phyloP scores from a whole-genome alignment of 768 basidiomycete genomes.

The Kwoniella shandongensis region DNA sequence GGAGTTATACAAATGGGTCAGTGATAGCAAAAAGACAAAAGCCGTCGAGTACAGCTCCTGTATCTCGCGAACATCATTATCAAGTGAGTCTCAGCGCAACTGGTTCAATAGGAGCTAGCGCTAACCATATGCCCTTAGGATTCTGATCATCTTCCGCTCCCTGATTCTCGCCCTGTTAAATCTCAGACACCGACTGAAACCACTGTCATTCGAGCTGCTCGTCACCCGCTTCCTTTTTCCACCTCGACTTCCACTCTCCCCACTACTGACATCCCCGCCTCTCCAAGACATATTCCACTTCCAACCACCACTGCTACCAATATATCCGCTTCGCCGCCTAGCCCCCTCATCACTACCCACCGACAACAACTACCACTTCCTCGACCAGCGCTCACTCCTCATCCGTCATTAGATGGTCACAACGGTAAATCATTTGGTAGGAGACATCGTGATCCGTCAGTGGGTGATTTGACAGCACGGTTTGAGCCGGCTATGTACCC shows the following conservation, averaged over 20 bases:
- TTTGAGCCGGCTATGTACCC: constrained; percentile 40
- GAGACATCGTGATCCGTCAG: constrained; percentile 13
- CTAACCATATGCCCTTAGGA: too few species aligned
- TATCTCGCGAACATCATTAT: constrained; percentile 7
- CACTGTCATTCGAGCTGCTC: constrained; percentile 10
- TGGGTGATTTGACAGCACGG: constrained; percentile 18
- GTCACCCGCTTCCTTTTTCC: constrained; percentile 6
- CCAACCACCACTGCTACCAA: not conserved
- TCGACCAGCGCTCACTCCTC: constrained; percentile 26
- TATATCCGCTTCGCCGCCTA: not conserved
- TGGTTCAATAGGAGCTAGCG: too few species aligned
- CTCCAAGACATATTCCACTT: constrained; percentile 1
- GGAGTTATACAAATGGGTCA: too few species aligned
- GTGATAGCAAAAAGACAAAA: too few species aligned
- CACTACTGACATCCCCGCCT: not conserved
- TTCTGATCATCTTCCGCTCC: constrained; percentile 4
- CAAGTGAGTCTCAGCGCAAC: constrained; percentile 6
- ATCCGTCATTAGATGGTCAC: constrained; percentile 18
- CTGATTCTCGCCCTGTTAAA: not conserved
- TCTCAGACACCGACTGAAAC: constrained; percentile 1
- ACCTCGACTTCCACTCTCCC: not conserved
- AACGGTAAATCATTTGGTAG: constrained; percentile 7
- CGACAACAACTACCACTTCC: constrained; percentile 18
- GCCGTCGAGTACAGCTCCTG: too few species aligned
- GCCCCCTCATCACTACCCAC: constrained; percentile 3